phyloP scores from a whole-genome alignment of 352 stramenopile species.

The Phytophthora nicotianae region DNA sequence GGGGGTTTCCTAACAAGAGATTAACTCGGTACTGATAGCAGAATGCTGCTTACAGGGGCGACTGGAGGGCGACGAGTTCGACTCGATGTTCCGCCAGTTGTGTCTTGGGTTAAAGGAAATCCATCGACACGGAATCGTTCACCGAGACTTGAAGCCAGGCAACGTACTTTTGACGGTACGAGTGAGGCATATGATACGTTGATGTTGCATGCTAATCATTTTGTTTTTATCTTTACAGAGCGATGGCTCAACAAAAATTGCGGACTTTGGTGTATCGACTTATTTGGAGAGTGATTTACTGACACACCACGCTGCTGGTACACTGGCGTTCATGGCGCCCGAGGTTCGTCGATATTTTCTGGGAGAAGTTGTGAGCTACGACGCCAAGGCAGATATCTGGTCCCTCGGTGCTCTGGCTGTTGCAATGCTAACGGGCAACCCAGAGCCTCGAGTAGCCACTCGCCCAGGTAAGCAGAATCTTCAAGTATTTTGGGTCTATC shows the following conservation, averaged over 20 bases:
- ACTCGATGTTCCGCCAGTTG: constrained; percentile 67
- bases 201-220: background rate
- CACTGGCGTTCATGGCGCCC: constrained; percentile 81
- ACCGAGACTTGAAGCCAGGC: constrained; percentile 79
- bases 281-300: constrained; percentile 73
- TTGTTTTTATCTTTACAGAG: constrained; percentile 36
- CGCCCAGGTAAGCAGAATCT: constrained; percentile 45
- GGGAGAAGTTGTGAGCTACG: constrained; percentile 71
- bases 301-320: constrained; percentile 77
- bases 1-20: too few species aligned
- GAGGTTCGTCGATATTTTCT: constrained; percentile 80
- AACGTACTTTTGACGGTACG: constrained; percentile 78
- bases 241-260: constrained; percentile 73
- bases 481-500: background rate
- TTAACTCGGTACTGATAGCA: background rate
- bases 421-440: constrained; percentile 68
- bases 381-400: constrained; percentile 76
- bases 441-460: constrained; percentile 71
- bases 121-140: constrained; percentile 66
- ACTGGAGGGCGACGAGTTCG: constrained; percentile 52
- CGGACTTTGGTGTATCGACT: constrained; percentile 86
- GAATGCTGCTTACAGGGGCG: constrained; percentile 37
- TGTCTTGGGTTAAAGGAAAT: constrained; percentile 75
- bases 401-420: constrained; percentile 77
- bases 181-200: background rate